Evolutionary conservation across 371 early-diverging fungal species (phyloP).

Genomic region (Mucor velutinosus): DNA sequence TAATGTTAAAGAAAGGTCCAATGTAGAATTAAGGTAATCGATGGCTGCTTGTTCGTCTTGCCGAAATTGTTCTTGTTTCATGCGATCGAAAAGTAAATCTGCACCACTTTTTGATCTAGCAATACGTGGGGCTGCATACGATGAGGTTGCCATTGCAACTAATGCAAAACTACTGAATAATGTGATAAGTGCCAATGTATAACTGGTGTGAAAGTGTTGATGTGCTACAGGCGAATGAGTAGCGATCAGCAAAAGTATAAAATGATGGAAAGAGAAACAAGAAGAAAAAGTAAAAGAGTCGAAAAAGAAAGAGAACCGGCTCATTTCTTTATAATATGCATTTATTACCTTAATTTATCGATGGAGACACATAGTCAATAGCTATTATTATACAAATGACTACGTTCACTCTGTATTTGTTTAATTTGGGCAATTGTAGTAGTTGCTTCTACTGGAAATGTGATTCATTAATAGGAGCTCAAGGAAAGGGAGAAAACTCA

Average conservation of each 20-base stretch:
- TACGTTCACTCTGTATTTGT: not conserved
- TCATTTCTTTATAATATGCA: slow-evolving; percentile 14
- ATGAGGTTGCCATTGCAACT: slow-evolving; percentile 19
- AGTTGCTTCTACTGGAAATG: not conserved
- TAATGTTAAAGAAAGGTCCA: slow-evolving; percentile 19
- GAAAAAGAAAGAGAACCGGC: not conserved
- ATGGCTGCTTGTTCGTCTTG: slow-evolving; percentile 36
- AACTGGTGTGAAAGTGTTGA: not conserved
- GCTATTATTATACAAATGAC: slow-evolving; percentile 1
- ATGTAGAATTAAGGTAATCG: slow-evolving; percentile 33
- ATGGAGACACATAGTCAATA: not conserved
- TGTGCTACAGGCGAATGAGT: not conserved
- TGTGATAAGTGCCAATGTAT: slow-evolving; percentile 7
- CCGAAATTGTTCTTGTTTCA: slow-evolving; percentile 36
- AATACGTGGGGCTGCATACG: slow-evolving; percentile 28
- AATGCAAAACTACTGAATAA: slow-evolving; percentile 6
- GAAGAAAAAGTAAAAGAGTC: slow-evolving; percentile 3
- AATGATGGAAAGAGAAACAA: not conserved
- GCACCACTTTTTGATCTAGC: slow-evolving; percentile 41
- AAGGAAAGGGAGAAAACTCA: not conserved
- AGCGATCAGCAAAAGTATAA: not conserved
- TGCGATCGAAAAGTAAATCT: slow-evolving; percentile 30
- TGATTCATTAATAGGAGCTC: slow-evolving; percentile 8
- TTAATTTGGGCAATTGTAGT: not conserved
- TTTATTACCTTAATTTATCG: not conserved